Conservation (phyloP, 129 eudicot species). For the Artemisia annua region DNA sequence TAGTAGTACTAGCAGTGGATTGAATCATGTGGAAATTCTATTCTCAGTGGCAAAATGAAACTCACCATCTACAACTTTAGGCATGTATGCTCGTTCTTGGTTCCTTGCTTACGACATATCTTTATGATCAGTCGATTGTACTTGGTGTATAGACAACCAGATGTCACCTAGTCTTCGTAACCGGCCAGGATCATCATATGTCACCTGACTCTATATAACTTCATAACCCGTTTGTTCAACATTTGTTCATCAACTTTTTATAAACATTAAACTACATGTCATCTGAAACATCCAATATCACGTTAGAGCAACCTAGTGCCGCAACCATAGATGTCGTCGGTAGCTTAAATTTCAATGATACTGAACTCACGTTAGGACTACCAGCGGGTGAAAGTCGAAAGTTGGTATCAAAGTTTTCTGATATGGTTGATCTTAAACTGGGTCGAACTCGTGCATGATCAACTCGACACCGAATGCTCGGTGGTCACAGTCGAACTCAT, state of each 20-base stretch:
- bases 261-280: conserved; percentile 12
- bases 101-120: too few species aligned
- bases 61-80: too few species aligned
- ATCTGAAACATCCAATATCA: conserved; percentile 18
- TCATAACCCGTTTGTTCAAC: background rate
- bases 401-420: conserved; percentile 42
- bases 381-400: conserved; percentile 63
- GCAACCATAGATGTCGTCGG: background rate
- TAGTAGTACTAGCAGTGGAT: too few species aligned
- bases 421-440: conserved; percentile 42
- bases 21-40: too few species aligned
- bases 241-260: too few species aligned
- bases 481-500: too few species aligned
- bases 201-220: conserved; percentile 34
- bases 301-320: conserved; percentile 39
- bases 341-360: conserved; percentile 47
- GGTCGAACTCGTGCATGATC: conserved; percentile 28
- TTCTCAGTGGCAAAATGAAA: too few species aligned
- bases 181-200: too few species aligned
- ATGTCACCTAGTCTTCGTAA: too few species aligned
- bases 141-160: too few species aligned
- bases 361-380: conserved; percentile 77
- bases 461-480: conserved; percentile 4
- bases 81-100: too few species aligned
- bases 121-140: too few species aligned